Evolutionary conservation across 176 grass and related monocot species (phyloP).

Genomic region (Tuctoria greenei): DNA sequence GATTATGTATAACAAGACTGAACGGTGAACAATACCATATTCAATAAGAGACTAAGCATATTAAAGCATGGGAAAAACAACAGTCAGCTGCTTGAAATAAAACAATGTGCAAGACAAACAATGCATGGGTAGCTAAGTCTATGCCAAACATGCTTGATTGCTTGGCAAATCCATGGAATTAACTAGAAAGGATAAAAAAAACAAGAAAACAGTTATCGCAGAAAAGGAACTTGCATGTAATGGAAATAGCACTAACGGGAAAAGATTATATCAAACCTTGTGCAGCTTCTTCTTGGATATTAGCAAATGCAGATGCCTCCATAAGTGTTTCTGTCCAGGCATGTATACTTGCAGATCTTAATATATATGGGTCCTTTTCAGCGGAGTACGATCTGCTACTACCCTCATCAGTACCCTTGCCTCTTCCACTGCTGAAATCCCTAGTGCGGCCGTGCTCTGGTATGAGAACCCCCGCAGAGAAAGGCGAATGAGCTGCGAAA

Average conservation of each 20-base stretch:
- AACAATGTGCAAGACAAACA: background rate
- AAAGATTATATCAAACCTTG: slow-evolving; percentile 42
- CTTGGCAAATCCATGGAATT: background rate
- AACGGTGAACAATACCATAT: background rate
- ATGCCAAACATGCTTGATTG: slow-evolving; percentile 4
- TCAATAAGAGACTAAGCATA: background rate
- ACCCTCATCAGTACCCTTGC: slow-evolving; percentile 38
- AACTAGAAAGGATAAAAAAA: background rate
- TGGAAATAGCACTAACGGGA: background rate
- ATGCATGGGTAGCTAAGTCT: background rate
- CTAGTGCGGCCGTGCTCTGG: slow-evolving; percentile 47
- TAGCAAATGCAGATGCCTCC: slow-evolving; percentile 85
- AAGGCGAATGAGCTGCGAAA: slow-evolving; percentile 69
- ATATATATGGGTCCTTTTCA: slow-evolving; percentile 63
- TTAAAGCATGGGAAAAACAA: background rate
- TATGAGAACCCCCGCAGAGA: slow-evolving; percentile 81
- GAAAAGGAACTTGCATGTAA: background rate
- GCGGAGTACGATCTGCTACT: slow-evolving; percentile 51
- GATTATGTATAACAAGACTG: background rate
- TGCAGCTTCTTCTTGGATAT: slow-evolving; percentile 57
- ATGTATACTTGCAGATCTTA: slow-evolving; percentile 77
- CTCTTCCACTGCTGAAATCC: slow-evolving; percentile 45
- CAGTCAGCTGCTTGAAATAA: background rate
- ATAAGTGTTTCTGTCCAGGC: slow-evolving; percentile 88
- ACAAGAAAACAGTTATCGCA: background rate